Evolutionary conservation across 208 protist species (phyloP), one percentile per base, ranked within the genome.

Genomic region (Leishmania tropica): DNA sequence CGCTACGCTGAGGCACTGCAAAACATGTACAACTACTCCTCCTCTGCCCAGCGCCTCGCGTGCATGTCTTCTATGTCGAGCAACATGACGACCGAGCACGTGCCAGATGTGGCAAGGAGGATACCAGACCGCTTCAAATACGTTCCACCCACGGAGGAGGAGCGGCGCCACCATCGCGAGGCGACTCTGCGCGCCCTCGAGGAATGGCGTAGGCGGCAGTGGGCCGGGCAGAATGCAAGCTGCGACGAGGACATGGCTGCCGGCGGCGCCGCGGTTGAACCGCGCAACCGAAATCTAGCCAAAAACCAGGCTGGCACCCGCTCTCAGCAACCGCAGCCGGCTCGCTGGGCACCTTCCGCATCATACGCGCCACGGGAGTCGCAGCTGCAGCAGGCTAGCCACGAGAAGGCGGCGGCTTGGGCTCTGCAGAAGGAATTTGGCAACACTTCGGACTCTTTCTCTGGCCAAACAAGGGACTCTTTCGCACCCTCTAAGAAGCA

Each of bases 101-200:
- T 81, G 11, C 70, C 86, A 54, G 54, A 88, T 62, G 67, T 75
- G 31, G 83, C 83, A 31, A 75, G 53, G 74, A 67, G 84, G 11
- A 89, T 95, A 31, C 92, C 92, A 28, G 88, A 91, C 35, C 89
- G 89, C 24, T 86, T 85, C 76, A 92, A 90, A 84, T 92, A 92
- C 84, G 83, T 87, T 4, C 87, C 88, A 40, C 87, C 87, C 58
- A 82, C 86, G 15, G 77, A 81, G 35, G 77, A 82, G 56, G 83
- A 86, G 78, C 60, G 70, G 54, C 80, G 78, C 54, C 65, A 67
- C 40, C 74, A 68, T 42, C 81, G 72, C 45, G 83, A 47, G 40
- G 74, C 81, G 76, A 82, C 83, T 47, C 75, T 86, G 56, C 78
- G 78, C 19, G 62, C 68, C 48, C 72, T 86, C 19, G 68, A 83